Evolutionary conservation across 192 early-diverging fungal species (phyloP).

Genomic region (Linnemannia schmuckeri): DNA sequence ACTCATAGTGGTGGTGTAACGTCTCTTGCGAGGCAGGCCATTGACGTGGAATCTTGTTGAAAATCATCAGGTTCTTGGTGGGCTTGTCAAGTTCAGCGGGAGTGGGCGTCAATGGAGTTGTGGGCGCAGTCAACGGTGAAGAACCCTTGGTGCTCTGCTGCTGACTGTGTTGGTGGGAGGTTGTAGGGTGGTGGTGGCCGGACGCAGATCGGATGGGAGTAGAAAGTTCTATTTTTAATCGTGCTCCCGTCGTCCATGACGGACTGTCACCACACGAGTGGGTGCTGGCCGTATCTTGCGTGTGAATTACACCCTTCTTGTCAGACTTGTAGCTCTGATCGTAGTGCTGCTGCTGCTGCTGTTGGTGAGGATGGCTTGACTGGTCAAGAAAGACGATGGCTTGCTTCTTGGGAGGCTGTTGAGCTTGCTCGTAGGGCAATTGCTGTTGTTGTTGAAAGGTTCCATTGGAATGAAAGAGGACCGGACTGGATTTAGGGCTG

Average conservation of each 20-base stretch:
- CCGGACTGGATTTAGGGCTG: slow-evolving; percentile 11
- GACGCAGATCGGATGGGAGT: slow-evolving; percentile 25
- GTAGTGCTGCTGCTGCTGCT: background rate
- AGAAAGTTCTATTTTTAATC: slow-evolving; percentile 40
- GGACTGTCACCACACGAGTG: slow-evolving; percentile 35
- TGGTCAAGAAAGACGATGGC: slow-evolving; percentile 21
- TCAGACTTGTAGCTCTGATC: background rate
- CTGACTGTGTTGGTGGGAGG: background rate
- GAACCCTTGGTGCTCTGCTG: slow-evolving; percentile 21
- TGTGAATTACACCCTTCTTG: background rate
- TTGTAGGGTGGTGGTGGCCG: background rate
- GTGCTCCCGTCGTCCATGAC: slow-evolving; percentile 10
- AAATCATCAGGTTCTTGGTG: slow-evolving; percentile 51
- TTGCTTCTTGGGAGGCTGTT: slow-evolving; percentile 11
- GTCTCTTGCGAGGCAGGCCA: slow-evolving; percentile 56
- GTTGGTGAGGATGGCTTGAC: background rate
- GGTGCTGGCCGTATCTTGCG: slow-evolving; percentile 9
- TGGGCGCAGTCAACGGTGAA: slow-evolving; percentile 10
- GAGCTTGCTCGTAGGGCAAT: background rate
- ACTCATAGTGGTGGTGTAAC: slow-evolving; percentile 36
- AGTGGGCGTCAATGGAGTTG: slow-evolving; percentile 29
- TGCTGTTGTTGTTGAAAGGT: slow-evolving; percentile 12
- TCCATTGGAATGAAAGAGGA: background rate
- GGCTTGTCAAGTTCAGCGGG: slow-evolving; percentile 49
- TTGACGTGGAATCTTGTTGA: slow-evolving; percentile 52